Evolutionary conservation across 805 yeast genomes (phyloP).

Genomic region (Starmerella potacharoeniae): DNA sequence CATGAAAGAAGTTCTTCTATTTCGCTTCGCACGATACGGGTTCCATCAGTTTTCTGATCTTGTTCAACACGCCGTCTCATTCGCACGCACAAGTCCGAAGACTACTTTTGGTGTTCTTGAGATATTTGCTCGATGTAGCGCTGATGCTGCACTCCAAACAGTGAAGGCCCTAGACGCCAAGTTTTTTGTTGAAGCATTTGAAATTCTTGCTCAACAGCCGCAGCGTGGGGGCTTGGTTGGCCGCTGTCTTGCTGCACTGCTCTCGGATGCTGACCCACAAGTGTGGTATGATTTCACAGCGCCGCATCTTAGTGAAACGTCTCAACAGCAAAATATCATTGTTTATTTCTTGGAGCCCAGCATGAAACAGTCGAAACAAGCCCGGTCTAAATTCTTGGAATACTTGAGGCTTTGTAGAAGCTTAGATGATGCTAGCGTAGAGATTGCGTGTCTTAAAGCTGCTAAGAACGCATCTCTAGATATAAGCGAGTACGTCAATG

Average conservation of each 20-base stretch:
- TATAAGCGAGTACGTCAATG: slow-evolving; percentile 7
- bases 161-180: not conserved
- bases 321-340: slow-evolving; percentile 7
- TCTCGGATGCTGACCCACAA: slow-evolving; percentile 3
- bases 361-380: slow-evolving; percentile 8
- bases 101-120: slow-evolving; percentile 14
- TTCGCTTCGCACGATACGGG: not conserved
- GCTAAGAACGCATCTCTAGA: slow-evolving; percentile 16
- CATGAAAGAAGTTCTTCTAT: not conserved
- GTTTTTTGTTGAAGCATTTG: slow-evolving; percentile 6
- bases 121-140: slow-evolving; percentile 3
- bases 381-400: not conserved
- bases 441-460: slow-evolving; percentile 15
- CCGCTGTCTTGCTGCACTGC: slow-evolving; percentile 10
- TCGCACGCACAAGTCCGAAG: slow-evolving; percentile 3
- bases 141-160: not conserved
- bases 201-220: not conserved
- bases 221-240: slow-evolving; percentile 11
- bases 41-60: not conserved
- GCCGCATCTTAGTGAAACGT: not conserved
- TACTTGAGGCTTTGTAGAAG: slow-evolving; percentile 6
- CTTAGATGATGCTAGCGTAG: slow-evolving; percentile 2
- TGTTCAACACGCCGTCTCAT: slow-evolving; percentile 1
- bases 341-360: slow-evolving; percentile 16
- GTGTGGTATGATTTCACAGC: slow-evolving; percentile 6